Conservation (phyloP, 768 basidiomycete species). For the Amanita phalloides region DNA sequence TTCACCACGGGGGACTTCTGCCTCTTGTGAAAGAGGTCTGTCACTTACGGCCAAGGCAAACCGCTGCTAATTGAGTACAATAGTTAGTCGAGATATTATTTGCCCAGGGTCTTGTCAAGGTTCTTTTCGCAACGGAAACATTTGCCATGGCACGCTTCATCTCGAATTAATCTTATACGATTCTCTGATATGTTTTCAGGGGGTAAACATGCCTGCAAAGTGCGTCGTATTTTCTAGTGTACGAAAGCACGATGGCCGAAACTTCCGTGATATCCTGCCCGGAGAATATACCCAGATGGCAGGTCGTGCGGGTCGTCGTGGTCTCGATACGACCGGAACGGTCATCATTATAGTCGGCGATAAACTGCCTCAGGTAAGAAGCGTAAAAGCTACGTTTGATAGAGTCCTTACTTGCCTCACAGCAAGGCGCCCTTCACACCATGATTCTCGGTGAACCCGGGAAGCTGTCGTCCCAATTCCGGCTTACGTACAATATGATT, state of each 20-base stretch:
- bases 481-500: constrained; percentile 99
- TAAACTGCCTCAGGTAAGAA: constrained; percentile 70
- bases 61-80: constrained; percentile 7
- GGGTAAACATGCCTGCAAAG: constrained; percentile 98
- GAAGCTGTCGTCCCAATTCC: constrained; percentile 91
- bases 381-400: neutral
- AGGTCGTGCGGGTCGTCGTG: constrained; percentile 92
- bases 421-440: constrained; percentile 66
- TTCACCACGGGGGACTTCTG: constrained; percentile 93
- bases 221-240: constrained; percentile 95
- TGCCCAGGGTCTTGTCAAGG: constrained; percentile 89
- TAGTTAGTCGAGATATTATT: constrained; percentile 96
- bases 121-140: constrained; percentile 96
- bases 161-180: neutral
- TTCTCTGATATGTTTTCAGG: constrained; percentile 34
- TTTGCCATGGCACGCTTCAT: constrained; percentile 83
- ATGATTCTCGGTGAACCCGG: constrained; percentile 96
- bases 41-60: constrained; percentile 1
- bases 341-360: constrained; percentile 86
- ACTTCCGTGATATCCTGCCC: constrained; percentile 81
- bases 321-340: constrained; percentile 89
- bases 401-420: neutral
- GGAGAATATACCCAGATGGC: constrained; percentile 99
- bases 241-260: constrained; percentile 90
- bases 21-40: constrained; percentile 94